phyloP scores from a whole-genome alignment of 2,329 filamentous ascomycete genomes.

The Gaeumannomyces sp. region DNA sequence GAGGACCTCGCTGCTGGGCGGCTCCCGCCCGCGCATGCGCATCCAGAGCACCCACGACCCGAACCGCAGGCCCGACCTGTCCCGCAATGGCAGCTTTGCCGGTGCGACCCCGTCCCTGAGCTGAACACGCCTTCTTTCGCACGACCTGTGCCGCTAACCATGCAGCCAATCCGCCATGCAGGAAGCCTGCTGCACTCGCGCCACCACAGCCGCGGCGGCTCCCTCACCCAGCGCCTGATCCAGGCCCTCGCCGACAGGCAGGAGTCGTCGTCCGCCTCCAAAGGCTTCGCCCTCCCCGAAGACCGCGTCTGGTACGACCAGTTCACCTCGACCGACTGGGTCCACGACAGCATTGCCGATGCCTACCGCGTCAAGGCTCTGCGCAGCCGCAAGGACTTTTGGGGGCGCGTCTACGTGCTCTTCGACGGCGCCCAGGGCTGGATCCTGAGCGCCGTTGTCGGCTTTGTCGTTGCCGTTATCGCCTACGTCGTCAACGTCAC shows the following conservation, averaged over 20 bases:
- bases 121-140: background rate
- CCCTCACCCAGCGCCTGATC: slow-evolving; percentile 55
- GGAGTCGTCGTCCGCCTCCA: slow-evolving; percentile 54
- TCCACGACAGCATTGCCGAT: slow-evolving; percentile 94
- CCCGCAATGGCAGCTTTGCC: slow-evolving; percentile 24
- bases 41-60: slow-evolving; percentile 20
- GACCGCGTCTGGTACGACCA: slow-evolving; percentile 98
- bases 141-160: background rate
- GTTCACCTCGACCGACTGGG: slow-evolving; percentile 96
- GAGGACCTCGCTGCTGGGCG: slow-evolving; percentile 22
- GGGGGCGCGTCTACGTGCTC: slow-evolving; percentile 68
- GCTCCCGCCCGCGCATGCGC: slow-evolving; percentile 19
- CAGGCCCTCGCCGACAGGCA: slow-evolving; percentile 54
- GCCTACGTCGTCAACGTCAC: slow-evolving; percentile 87
- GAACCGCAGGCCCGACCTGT: slow-evolving; percentile 20
- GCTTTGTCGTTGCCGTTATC: slow-evolving; percentile 74
- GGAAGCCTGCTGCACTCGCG: slow-evolving; percentile 19
- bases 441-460: slow-evolving; percentile 87
- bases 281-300: slow-evolving; percentile 59
- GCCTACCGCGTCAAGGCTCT: slow-evolving; percentile 82
- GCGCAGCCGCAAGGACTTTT: slow-evolving; percentile 73
- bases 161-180: background rate
- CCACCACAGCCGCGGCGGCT: slow-evolving; percentile 52
- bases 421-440: slow-evolving; percentile 90
- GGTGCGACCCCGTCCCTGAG: slow-evolving; percentile 13